Conservation (phyloP, 2,329 filamentous ascomycete genomes). For the Piedraia hortae region DNA sequence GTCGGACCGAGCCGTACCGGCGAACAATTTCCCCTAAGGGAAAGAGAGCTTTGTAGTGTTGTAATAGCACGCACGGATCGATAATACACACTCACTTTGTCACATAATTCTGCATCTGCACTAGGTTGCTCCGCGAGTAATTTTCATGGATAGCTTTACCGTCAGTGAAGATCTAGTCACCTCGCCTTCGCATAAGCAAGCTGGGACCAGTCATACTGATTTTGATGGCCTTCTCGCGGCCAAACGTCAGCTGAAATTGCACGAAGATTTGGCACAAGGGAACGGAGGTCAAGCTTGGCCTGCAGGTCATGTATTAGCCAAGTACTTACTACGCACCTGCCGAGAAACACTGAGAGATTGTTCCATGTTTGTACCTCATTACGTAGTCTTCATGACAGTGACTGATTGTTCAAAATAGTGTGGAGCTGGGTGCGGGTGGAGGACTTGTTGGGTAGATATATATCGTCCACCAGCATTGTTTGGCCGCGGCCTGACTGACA, state of each 20-base stretch:
- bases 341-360: constrained; percentile 32
- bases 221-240: constrained; percentile 46
- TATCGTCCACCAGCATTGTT: background rate
- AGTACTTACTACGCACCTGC: constrained; percentile 59
- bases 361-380: constrained; percentile 34
- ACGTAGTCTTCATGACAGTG: constrained; percentile 1
- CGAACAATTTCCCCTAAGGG: too few species aligned
- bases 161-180: constrained; percentile 30
- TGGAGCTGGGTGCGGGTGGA: constrained; percentile 79
- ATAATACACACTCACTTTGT: too few species aligned
- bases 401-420: constrained; percentile 21
- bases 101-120: too few species aligned
- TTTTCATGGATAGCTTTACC: constrained; percentile 7
- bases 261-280: constrained; percentile 63
- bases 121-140: too few species aligned
- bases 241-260: constrained; percentile 37
- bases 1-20: too few species aligned
- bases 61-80: too few species aligned
- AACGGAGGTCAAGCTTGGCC: constrained; percentile 92
- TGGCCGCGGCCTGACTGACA: background rate
- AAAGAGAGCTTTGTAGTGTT: too few species aligned
- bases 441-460: constrained; percentile 40
- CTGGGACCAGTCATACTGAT: constrained; percentile 24
- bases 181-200: constrained; percentile 23
- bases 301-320: constrained; percentile 64